Conservation (phyloP, 2,329 filamentous ascomycete species). For the Penicillium aurantiogriseum region DNA sequence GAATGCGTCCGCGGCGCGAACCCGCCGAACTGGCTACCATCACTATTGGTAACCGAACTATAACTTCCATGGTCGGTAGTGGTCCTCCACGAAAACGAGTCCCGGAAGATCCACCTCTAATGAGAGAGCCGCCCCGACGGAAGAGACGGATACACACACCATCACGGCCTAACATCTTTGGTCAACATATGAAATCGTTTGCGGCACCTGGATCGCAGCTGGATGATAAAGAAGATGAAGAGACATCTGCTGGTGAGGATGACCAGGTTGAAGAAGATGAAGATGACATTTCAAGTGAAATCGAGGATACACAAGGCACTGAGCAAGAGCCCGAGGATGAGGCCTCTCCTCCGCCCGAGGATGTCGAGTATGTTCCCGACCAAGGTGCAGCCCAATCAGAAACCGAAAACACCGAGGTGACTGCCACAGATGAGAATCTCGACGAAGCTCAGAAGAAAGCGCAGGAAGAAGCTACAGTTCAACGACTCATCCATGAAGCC, state of each 20-base stretch:
- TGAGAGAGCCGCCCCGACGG: slow-evolving; percentile 31
- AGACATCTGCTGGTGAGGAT: slow-evolving; percentile 15
- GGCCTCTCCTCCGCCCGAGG: slow-evolving; percentile 16
- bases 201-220: slow-evolving; percentile 54
- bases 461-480: slow-evolving; percentile 46
- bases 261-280: slow-evolving; percentile 8
- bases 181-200: slow-evolving; percentile 52
- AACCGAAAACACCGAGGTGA: slow-evolving; percentile 4
- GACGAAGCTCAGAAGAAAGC: slow-evolving; percentile 58
- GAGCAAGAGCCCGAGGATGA: slow-evolving; percentile 1
- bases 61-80: slow-evolving; percentile 64
- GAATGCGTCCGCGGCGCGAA: slow-evolving; percentile 62
- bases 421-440: slow-evolving; percentile 42
- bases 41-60: slow-evolving; percentile 67
- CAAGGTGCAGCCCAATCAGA: slow-evolving; percentile 4
- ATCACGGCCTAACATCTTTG: slow-evolving; percentile 42
- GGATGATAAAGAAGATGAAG: slow-evolving; percentile 20
- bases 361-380: slow-evolving; percentile 18
- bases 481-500: slow-evolving; percentile 47
- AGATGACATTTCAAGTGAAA: slow-evolving; percentile 13
- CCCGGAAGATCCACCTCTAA: slow-evolving; percentile 27
- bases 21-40: slow-evolving; percentile 68
- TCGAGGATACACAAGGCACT: slow-evolving; percentile 14
- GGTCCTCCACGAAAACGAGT: slow-evolving; percentile 43
- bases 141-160: slow-evolving; percentile 41